These are phyloP conservation scores for Aspergillus ellipticus DNA, from an alignment of 495 filamentous ascomycete genomes.

Conservation along the genomic window DNA sequence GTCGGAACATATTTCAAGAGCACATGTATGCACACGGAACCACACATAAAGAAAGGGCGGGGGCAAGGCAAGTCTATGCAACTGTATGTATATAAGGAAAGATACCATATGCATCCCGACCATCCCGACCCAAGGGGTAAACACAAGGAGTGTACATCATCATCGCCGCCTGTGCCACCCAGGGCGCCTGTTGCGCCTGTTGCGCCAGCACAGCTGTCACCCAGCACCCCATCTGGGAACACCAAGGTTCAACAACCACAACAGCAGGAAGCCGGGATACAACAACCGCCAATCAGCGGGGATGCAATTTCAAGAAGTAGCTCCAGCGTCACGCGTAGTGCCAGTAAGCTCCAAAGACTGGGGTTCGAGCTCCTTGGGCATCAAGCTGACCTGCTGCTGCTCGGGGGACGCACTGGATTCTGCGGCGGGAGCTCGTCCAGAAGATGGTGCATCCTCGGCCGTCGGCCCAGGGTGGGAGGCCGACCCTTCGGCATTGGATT, in stretches of 20 bases:
- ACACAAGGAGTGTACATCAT: not conserved
- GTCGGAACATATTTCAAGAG: not conserved
- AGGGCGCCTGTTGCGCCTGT: not conserved
- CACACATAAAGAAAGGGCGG: not conserved
- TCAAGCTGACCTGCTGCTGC: slow-evolving; percentile 12
- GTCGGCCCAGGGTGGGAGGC: slow-evolving; percentile 20
- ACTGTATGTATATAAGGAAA: slow-evolving; percentile 23
- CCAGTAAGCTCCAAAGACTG: slow-evolving; percentile 37
- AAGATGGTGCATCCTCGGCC: slow-evolving; percentile 13
- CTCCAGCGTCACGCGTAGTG: slow-evolving; percentile 22
- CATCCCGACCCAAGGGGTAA: slow-evolving; percentile 7
- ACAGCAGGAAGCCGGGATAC: not conserved
- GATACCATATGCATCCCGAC: slow-evolving; percentile 10
- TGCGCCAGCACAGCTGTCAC: slow-evolving; percentile 4
- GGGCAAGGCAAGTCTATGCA: slow-evolving; percentile 15
- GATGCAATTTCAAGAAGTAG: slow-evolving; percentile 25
- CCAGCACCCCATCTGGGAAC: not conserved
- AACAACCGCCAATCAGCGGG: not conserved
- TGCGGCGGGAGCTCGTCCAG: slow-evolving; percentile 5
- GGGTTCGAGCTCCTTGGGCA: slow-evolving; percentile 38
- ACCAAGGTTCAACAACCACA: not conserved
- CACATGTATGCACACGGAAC: not conserved
- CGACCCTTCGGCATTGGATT: slow-evolving; percentile 21
- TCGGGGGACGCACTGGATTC: slow-evolving; percentile 14
- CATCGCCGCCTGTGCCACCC: not conserved